phyloP scores from a whole-genome alignment of 2,329 filamentous ascomycete genomes.

The Ambrosiella beaveri region DNA sequence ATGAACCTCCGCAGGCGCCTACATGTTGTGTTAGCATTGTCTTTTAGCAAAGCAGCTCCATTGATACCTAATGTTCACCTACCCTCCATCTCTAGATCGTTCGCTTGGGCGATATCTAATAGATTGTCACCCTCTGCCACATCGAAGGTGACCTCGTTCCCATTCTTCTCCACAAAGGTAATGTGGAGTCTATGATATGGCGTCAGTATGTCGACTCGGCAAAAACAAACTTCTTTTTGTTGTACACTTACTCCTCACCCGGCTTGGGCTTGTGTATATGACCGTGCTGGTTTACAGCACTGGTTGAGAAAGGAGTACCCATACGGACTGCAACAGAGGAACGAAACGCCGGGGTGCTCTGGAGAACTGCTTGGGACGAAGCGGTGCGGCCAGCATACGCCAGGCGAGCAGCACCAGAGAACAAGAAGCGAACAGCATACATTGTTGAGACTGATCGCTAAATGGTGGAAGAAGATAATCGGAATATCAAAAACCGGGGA shows the following conservation, averaged over 20 bases:
- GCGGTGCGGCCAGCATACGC: slow-evolving; percentile 10
- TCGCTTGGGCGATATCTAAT: slow-evolving; percentile 81
- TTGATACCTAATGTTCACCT: slow-evolving; percentile 15
- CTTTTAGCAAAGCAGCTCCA: background rate
- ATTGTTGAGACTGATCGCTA: background rate
- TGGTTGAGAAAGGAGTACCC: slow-evolving; percentile 42
- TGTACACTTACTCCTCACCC: slow-evolving; percentile 66
- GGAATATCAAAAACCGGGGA: slow-evolving; percentile 1
- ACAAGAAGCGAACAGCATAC: slow-evolving; percentile 5
- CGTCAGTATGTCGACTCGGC: background rate
- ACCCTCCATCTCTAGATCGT: slow-evolving; percentile 96
- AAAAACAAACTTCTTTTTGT: background rate
- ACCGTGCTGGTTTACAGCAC: slow-evolving; percentile 46
- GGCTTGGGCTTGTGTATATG: slow-evolving; percentile 71
- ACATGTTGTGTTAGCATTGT: background rate
- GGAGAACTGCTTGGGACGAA: slow-evolving; percentile 14
- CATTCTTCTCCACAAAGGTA: slow-evolving; percentile 88
- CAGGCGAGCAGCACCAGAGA: slow-evolving; percentile 4
- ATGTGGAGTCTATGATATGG: slow-evolving; percentile 49
- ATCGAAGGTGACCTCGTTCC: slow-evolving; percentile 54
- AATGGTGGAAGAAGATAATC: background rate
- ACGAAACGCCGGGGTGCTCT: background rate
- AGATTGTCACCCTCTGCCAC: slow-evolving; percentile 82
- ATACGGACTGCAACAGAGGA: background rate
- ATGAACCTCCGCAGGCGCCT: slow-evolving; percentile 83